Evolutionary conservation across 345 rosid genomes (phyloP), one percentile per base, ranked within the genome.

Genomic region (Syzygium oleosum): DNA sequence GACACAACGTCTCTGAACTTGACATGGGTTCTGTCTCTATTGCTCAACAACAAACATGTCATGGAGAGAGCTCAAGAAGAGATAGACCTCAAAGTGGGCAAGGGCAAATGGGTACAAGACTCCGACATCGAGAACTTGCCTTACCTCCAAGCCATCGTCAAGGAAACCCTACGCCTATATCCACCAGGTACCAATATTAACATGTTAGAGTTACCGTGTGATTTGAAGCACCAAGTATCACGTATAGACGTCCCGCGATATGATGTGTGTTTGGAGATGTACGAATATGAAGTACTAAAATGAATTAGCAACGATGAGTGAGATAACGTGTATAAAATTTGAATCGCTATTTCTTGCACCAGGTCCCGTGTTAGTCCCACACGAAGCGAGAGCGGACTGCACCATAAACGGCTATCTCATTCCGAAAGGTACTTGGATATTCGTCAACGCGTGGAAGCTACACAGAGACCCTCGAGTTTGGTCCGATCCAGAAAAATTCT

Each of bases 91-190:
- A n/a, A 29, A 1, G 94, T 94, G 0, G 98, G 95, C 7, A 90
- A 84, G 88, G 86, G n/a, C 6, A 90, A 88, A 51, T 93, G 94
- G 94, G 92, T 92, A 4, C 87, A 94, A 49, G 97, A 96, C 86
- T 92, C 95, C 5, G 96, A 96, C 83, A 87, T 94, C 16, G 54
- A 21, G 49, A 92, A 89, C 23, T 93, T 96, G 11, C 88, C 88
- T 14, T 93, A 91, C 89, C 83, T 95, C 86, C 93, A 90, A 87
- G 95, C 96, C 87, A 89, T 94, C 25, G 87, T 96, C 58, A 96
- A 96, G 65, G 98, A 96, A 89, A 90, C 95, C 51, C 85, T 90
- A 6, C 91, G 96, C 5, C 87, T 94, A 14, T 88, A 93, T 87
- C 95, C 93, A 23, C 91, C 94, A 6, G 93, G 92, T 46, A 51